Evolutionary conservation across 352 stramenopile genomes (phyloP).

Genomic region (Globisporangium paddicum): DNA sequence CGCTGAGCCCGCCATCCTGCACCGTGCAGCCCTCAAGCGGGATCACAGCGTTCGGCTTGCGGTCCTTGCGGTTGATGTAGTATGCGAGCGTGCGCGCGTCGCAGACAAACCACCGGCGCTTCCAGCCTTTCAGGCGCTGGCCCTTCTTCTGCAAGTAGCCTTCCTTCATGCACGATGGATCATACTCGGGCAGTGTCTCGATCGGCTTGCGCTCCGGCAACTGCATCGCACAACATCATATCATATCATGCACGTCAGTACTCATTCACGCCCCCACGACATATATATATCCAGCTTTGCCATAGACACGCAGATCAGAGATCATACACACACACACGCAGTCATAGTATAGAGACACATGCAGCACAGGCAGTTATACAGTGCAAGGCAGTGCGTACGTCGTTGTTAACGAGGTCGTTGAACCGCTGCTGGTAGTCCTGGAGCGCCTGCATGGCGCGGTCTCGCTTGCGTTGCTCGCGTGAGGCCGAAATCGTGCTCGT

Average conservation of each 20-base stretch:
- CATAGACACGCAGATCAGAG: too few species aligned
- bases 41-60: slow-evolving; percentile 80
- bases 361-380: too few species aligned
- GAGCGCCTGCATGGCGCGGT: slow-evolving; percentile 62
- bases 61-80: slow-evolving; percentile 78
- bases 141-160: slow-evolving; percentile 85
- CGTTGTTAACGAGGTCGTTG: slow-evolving; percentile 72
- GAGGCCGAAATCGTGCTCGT: slow-evolving; percentile 7
- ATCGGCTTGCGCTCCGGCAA: slow-evolving; percentile 60
- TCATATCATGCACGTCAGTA: neutral
- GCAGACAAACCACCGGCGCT: slow-evolving; percentile 84
- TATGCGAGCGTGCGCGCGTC: slow-evolving; percentile 76
- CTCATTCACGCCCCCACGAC: too few species aligned
- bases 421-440: slow-evolving; percentile 77
- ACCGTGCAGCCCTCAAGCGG: slow-evolving; percentile 74
- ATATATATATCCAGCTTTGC: too few species aligned
- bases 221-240: slow-evolving; percentile 10
- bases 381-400: slow-evolving; percentile 39
- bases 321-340: slow-evolving; percentile 2
- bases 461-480: slow-evolving; percentile 35
- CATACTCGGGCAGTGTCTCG: slow-evolving; percentile 40
- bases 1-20: slow-evolving; percentile 72
- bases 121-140: slow-evolving; percentile 77
- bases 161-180: slow-evolving; percentile 73
- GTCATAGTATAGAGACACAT: too few species aligned